phyloP scores from a whole-genome alignment of 2,329 filamentous ascomycete genomes.

The Sphaerulina vaccinii region DNA sequence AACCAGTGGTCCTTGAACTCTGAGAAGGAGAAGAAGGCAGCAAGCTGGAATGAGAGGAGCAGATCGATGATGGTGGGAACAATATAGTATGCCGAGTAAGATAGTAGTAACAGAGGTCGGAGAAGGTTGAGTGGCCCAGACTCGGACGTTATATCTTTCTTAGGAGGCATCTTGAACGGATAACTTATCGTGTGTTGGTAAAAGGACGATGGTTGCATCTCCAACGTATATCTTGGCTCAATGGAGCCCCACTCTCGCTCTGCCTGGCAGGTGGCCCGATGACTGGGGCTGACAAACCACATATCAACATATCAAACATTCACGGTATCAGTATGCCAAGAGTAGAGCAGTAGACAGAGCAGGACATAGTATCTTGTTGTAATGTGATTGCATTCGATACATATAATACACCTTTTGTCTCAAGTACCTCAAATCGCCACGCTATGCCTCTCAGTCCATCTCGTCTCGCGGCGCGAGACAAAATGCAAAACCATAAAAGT shows the following conservation, averaged over 20 bases:
- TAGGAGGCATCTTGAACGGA: conserved; percentile 17
- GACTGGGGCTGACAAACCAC: too few relatives aligned
- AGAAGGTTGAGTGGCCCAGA: conserved; percentile 35
- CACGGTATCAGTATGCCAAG: too few relatives aligned
- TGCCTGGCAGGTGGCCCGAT: too few relatives aligned
- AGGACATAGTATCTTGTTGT: too few relatives aligned
- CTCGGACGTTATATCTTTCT: conserved; percentile 1
- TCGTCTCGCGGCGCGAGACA: conserved; percentile 10
- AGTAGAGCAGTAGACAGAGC: too few relatives aligned
- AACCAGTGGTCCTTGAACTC: conserved; percentile 55
- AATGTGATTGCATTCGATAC: conserved; percentile 2
- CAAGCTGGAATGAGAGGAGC: conserved; percentile 27
- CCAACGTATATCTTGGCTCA: too few relatives aligned
- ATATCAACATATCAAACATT: too few relatives aligned
- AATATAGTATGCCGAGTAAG: conserved; percentile 50
- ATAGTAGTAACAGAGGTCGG: conserved; percentile 49
- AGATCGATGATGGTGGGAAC: conserved; percentile 52
- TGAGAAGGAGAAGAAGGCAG: conserved; percentile 28
- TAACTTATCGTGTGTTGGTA: neutral
- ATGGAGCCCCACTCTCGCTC: too few relatives aligned
- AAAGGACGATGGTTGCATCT: neutral
- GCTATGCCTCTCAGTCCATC: conserved; percentile 17
- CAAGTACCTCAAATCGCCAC: conserved; percentile 12
- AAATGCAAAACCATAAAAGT: conserved; percentile 16
- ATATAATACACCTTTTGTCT: conserved; percentile 20